These are phyloP conservation scores for Lactarius evosmus DNA, from an alignment of 768 basidiomycete genomes.

Conservation along the genomic window DNA sequence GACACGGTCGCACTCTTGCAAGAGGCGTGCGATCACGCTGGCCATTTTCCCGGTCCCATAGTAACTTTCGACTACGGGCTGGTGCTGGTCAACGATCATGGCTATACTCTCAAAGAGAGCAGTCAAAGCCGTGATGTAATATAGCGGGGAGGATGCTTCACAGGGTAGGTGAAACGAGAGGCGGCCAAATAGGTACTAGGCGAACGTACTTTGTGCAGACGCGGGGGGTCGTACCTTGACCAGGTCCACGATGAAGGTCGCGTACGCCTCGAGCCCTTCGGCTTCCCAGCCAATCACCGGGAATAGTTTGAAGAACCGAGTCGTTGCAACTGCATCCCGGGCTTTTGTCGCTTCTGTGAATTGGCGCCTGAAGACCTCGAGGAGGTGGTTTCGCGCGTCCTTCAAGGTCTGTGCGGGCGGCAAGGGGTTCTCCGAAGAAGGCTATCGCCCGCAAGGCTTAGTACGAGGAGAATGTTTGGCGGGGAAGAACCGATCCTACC, in stretches of 20 bases:
- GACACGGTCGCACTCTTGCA: conserved; percentile 86
- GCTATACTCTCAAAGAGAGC: conserved; percentile 94
- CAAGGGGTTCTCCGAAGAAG: conserved; percentile 81
- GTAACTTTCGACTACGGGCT: conserved; percentile 96
- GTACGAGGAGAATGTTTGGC: neutral
- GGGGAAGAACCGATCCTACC: conserved; percentile 43
- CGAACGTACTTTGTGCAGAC: conserved; percentile 73
- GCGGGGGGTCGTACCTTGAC: conserved; percentile 75
- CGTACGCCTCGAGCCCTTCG: conserved; percentile 90
- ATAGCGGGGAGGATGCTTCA: conserved; percentile 85
- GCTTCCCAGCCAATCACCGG: conserved; percentile 92
- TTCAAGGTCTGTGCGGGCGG: conserved; percentile 84
- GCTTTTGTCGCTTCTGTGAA: conserved; percentile 80
- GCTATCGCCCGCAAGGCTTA: conserved; percentile 47
- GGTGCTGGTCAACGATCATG: conserved; percentile 95
- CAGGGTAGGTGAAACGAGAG: conserved; percentile 12
- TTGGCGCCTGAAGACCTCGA: conserved; percentile 71
- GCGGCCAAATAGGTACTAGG: conserved; percentile 14
- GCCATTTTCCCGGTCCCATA: conserved; percentile 90
- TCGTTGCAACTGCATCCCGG: conserved; percentile 82
- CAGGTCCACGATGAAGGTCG: conserved; percentile 87
- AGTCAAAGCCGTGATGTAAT: conserved; percentile 87
- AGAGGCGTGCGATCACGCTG: conserved; percentile 65
- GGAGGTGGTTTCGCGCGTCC: conserved; percentile 66
- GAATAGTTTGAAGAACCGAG: conserved; percentile 95